Conservation (phyloP, 495 filamentous ascomycete species). For the Usnea hakonensis region DNA sequence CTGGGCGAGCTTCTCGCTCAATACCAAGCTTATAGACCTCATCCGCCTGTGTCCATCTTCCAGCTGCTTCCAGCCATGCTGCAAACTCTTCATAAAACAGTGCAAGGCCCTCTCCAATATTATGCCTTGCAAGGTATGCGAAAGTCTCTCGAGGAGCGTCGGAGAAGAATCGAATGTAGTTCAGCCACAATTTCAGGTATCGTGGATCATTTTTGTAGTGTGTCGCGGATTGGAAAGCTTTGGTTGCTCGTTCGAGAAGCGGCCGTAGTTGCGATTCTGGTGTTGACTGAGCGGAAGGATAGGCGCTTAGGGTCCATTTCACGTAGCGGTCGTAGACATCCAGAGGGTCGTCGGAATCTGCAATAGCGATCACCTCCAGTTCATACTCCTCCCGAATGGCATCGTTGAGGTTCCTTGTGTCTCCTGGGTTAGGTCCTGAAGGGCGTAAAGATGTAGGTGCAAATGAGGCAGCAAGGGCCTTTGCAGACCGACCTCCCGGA, state of each 20-base stretch:
- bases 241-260: conserved; percentile 85
- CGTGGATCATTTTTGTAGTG: conserved; percentile 94
- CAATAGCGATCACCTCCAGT: conserved; percentile 64
- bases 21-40: conserved; percentile 87
- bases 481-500: conserved; percentile 82
- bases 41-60: conserved; percentile 83
- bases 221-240: conserved; percentile 68
- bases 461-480: conserved; percentile 78
- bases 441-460: conserved; percentile 51
- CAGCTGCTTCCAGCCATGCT: conserved; percentile 77
- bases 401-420: conserved; percentile 69
- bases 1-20: conserved; percentile 77
- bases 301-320: conserved; percentile 90
- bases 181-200: conserved; percentile 87
- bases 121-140: conserved; percentile 80
- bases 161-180: conserved; percentile 86
- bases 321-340: conserved; percentile 96
- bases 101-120: conserved; percentile 77
- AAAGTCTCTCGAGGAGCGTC: conserved; percentile 89
- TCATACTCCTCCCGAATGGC: conserved; percentile 77
- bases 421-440: conserved; percentile 53
- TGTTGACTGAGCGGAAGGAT: conserved; percentile 90
- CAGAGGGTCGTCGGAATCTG: conserved; percentile 88
- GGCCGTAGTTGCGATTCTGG: conserved; percentile 80
- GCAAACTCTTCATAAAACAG: conserved; percentile 98